A percentile compares a stretch with the other conserved stretches of the same genome.
These are phyloP conservation scores for Aegilops sharonensis DNA, from an alignment of 176 grass and related monocot species.

Conservation along the genomic window DNA sequence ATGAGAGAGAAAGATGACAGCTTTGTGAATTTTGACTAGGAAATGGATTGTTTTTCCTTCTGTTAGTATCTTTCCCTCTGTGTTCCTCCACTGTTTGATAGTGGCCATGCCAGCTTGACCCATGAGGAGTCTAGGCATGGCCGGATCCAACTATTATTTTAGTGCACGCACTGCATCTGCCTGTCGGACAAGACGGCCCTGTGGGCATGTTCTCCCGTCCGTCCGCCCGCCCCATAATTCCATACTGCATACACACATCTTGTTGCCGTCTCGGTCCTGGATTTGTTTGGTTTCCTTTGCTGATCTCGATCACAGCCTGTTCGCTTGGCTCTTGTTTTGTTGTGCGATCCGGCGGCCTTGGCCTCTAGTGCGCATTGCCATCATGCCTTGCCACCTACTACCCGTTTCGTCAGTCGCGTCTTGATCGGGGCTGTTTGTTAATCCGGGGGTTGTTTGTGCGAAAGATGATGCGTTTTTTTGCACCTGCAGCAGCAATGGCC, in stretches of 20 bases:
- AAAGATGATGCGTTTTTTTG: background rate
- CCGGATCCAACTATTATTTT: slow-evolving; percentile 41
- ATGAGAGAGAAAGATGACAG: background rate
- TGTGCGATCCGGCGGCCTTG: slow-evolving; percentile 7
- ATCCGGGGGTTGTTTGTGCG: background rate
- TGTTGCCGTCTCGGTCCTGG: slow-evolving; percentile 16
- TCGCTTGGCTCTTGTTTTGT: background rate
- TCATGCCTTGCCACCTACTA: background rate
- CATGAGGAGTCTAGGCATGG: background rate
- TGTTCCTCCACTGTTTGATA: slow-evolving; percentile 29
- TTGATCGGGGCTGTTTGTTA: background rate
- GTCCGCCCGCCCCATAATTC: background rate
- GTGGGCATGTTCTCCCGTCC: slow-evolving; percentile 37
- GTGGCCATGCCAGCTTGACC: slow-evolving; percentile 36
- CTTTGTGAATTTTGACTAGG: background rate
- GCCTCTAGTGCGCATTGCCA: slow-evolving; percentile 24
- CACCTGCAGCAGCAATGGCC: slow-evolving; percentile 27
- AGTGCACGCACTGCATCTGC: background rate
- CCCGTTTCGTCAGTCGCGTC: background rate
- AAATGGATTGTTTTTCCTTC: background rate
- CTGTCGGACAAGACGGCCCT: slow-evolving; percentile 33
- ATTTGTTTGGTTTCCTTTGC: slow-evolving; percentile 21
- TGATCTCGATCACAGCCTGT: slow-evolving; percentile 9
- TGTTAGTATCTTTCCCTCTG: background rate
- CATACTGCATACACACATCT: background rate